Percentiles rank a stretch among this genome's conserved stretches.
Conservation (phyloP, 1,284 basidiomycete species). For the Quambalaria eucalypti region DNA sequence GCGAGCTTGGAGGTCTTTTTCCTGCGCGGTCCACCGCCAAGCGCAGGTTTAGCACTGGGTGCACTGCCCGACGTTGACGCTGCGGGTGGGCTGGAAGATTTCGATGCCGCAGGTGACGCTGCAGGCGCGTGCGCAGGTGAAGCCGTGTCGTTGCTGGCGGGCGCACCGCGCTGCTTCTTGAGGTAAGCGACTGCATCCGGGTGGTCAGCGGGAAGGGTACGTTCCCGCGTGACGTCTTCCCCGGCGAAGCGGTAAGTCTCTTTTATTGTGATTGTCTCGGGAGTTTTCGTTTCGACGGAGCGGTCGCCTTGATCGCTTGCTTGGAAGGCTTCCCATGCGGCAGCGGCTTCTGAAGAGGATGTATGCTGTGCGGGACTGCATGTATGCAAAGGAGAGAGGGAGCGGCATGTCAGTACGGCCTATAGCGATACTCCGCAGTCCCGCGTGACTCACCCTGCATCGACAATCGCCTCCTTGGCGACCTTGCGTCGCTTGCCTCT, state of each 20-base stretch:
- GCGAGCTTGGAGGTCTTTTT: slow-evolving; percentile 24
- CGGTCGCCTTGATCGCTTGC: not conserved
- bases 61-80: not conserved
- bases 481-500: not conserved
- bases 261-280: slow-evolving; percentile 19
- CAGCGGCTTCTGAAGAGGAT: not conserved
- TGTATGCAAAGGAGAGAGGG: not conserved
- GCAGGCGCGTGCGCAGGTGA: not conserved
- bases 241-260: slow-evolving; percentile 29
- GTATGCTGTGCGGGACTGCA: not conserved
- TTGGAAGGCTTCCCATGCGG: not conserved
- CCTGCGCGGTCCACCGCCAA: slow-evolving; percentile 13
- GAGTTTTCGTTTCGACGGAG: slow-evolving; percentile 2
- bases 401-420: too few species aligned
- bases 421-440: too few species aligned
- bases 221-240: slow-evolving; percentile 7
- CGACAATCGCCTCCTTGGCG: too few species aligned
- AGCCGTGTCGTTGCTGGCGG: not conserved
- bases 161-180: slow-evolving; percentile 1
- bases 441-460: too few species aligned
- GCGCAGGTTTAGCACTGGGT: not conserved
- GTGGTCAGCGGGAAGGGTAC: slow-evolving; percentile 21
- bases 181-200: slow-evolving; percentile 28
- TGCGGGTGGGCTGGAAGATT: slow-evolving; percentile 3
- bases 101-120: not conserved